Conservation (phyloP, 2,329 filamentous ascomycete species). For the Aspergillus sp. region DNA sequence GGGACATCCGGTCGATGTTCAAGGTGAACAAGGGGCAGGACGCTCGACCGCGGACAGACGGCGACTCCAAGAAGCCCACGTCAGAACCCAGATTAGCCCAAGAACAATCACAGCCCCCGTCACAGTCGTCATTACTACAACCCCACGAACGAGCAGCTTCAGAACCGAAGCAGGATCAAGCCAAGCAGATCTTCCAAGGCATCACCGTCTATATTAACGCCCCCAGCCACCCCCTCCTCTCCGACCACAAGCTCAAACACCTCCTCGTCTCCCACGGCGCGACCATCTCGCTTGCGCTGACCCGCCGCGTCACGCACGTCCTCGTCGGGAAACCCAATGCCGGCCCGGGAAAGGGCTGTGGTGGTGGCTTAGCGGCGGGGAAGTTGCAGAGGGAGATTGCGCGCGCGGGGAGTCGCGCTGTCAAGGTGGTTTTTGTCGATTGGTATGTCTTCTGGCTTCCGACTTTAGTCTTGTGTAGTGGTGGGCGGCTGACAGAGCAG, state of each 20-base stretch:
- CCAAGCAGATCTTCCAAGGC: constrained; percentile 62
- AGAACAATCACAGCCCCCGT: not conserved
- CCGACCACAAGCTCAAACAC: constrained; percentile 82
- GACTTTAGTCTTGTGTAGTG: not conserved
- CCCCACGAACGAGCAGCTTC: not conserved
- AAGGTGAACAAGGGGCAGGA: constrained; percentile 8
- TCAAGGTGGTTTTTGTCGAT: constrained; percentile 78
- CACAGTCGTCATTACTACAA: too few species aligned
- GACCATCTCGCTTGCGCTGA: constrained; percentile 66
- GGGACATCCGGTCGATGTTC: constrained; percentile 42
- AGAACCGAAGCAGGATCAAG: not conserved
- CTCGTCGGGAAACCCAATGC: constrained; percentile 65
- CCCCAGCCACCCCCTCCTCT: constrained; percentile 75
- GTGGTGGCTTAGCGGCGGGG: constrained; percentile 71
- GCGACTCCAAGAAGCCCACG: too few species aligned
- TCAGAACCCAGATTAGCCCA: too few species aligned
- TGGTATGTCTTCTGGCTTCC: constrained; percentile 58
- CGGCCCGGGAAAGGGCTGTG: constrained; percentile 54
- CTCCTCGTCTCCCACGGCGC: constrained; percentile 74
- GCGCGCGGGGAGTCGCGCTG: constrained; percentile 63
- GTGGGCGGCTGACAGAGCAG: constrained; percentile 40
- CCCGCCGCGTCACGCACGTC: constrained; percentile 79
- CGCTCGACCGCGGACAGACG: too few species aligned
- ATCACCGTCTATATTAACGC: constrained; percentile 84
- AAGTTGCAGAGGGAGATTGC: constrained; percentile 82